Evolutionary conservation across 2,329 filamentous ascomycete genomes (phyloP), one percentile per base, ranked within the genome.

Genomic region (Diaporthe capsici): DNA sequence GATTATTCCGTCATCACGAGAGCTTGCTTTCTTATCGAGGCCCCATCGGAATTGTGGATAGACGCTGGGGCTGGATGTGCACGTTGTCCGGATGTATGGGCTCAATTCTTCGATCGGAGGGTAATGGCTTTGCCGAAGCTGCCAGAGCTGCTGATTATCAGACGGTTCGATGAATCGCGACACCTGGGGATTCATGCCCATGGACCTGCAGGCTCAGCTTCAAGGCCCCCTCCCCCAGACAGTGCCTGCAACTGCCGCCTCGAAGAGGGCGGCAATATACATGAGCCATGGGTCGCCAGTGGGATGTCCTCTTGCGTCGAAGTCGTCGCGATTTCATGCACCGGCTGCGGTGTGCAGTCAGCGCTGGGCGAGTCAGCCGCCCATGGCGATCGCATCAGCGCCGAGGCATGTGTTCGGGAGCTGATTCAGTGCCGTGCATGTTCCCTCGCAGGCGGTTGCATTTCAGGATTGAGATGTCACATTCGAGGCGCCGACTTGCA

Each of bases 401-500:
- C 63, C 44, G 63, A 51, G 63, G 63, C 44, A 17, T 39, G 20
- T 25, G 44, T 68, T 68, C 22, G 20, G 63, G 44, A 34, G 63
- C 63, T 68, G 44, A 68, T 37, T 68, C 63, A 53, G 63, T 68
- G 47, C 31, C 31, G 63, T 53, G 47, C 47, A 53, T 34, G 44
- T 20, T 53, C 31, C 28, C 22, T 67, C 20, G 12, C 28, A 5
- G 63, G 63, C 44, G 31, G 22, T 17, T 20, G 20, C 31, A 25
- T 4, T 51, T 8, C 1, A 17, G 0, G 44, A 17, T 53, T 53
- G 47, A 51, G 47, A 68, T 12, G 31, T 53, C 44, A 53, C 31
- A 68, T 28, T 28, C 5, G 20, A 51, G 31, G 20, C 47, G 44
- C 47, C 31, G 44, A 17, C 22, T 25, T 37, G 22, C 10, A 37